Conservation (phyloP, 441 rosid species). For the Mallotus japonicus region DNA sequence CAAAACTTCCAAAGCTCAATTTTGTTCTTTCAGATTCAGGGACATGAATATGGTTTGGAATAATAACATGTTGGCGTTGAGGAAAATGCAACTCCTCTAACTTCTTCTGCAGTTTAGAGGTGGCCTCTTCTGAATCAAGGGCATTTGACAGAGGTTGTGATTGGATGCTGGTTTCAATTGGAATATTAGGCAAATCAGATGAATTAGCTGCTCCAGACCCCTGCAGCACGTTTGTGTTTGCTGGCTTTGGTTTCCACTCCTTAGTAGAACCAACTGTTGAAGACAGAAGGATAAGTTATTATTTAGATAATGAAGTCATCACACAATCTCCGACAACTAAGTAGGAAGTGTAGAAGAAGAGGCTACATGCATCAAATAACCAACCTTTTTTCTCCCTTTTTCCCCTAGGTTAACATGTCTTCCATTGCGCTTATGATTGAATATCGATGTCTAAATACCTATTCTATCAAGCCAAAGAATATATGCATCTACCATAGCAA, state of each 20-base stretch:
- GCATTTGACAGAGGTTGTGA: constrained; percentile 36
- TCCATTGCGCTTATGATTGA: neutral
- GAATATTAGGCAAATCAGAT: constrained; percentile 43
- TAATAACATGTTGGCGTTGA: constrained; percentile 80
- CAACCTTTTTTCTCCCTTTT: neutral
- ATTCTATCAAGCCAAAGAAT: neutral
- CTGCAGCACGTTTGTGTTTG: constrained; percentile 47
- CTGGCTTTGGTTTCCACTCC: constrained; percentile 95
- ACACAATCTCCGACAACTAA: neutral
- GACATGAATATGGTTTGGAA: constrained; percentile 87
- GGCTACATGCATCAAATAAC: neutral
- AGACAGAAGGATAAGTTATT: constrained; percentile 25
- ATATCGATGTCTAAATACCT: neutral
- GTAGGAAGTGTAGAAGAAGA: neutral
- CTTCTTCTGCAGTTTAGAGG: constrained; percentile 67
- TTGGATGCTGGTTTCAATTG: constrained; percentile 45
- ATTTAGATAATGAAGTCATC: constrained; percentile 13
- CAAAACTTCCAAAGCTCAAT: constrained; percentile 94
- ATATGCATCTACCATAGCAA: neutral
- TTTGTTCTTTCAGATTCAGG: constrained; percentile 90
- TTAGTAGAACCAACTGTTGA: constrained; percentile 55
- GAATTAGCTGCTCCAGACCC: constrained; percentile 50
- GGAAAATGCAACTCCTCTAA: constrained; percentile 73
- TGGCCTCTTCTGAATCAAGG: constrained; percentile 54
- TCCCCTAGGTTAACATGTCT: neutral